Conservation (phyloP, 2,329 filamentous ascomycete species). For the Alternaria postmessia region DNA sequence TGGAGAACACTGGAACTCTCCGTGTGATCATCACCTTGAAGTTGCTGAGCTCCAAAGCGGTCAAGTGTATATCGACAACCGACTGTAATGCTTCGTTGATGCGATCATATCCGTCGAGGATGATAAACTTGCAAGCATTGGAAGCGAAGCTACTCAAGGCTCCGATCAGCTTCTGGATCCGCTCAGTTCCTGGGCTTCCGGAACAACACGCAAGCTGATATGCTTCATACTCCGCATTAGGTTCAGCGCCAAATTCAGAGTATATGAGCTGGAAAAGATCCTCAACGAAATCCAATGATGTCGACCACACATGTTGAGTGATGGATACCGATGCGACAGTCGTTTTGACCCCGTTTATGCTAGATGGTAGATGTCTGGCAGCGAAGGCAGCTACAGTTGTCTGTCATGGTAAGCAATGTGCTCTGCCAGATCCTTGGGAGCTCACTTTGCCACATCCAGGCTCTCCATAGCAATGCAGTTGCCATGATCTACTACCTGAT, state of each 20-base stretch:
- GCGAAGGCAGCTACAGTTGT: neutral
- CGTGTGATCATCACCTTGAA: neutral
- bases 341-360: neutral
- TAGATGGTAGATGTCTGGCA: neutral
- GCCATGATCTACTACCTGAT: too few relatives aligned
- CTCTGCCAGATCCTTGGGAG: too few relatives aligned
- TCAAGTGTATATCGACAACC: neutral
- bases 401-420: neutral
- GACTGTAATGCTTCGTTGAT: neutral
- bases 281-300: neutral
- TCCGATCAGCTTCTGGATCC: neutral
- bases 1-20: neutral
- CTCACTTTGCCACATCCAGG: too few relatives aligned
- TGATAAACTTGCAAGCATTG: neutral
- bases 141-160: neutral
- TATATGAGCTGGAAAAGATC: neutral
- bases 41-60: neutral
- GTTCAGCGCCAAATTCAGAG: neutral
- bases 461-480: too few relatives aligned
- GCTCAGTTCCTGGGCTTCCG: too few relatives aligned
- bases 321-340: neutral
- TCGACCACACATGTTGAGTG: neutral
- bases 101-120: neutral
- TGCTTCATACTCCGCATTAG: neutral
- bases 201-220: accelerated